These are phyloP conservation scores for Cyclotella choctawhatcheeana DNA, from an alignment of 108 stramenopile genomes.

Conservation along the genomic window DNA sequence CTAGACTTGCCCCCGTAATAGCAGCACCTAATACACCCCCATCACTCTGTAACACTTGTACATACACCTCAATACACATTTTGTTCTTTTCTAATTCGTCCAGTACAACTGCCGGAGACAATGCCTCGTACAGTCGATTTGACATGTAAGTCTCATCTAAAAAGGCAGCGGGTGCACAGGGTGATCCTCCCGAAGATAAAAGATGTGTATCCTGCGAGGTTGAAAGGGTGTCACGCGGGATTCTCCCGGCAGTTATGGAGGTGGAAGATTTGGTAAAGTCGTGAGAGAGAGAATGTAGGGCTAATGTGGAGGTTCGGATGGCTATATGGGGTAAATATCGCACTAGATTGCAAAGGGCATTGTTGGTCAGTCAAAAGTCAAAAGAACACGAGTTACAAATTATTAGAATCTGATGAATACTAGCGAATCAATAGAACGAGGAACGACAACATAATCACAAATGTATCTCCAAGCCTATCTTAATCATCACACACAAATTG, in stretches of 20 bases:
- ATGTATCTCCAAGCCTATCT: too few relatives aligned
- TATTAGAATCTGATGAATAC: too few relatives aligned
- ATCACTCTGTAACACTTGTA: conserved; percentile 84
- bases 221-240: conserved; percentile 44
- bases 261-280: conserved; percentile 30
- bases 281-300: conserved; percentile 31
- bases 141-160: conserved; percentile 68
- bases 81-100: conserved; percentile 43
- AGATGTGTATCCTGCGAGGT: conserved; percentile 40
- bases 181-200: conserved; percentile 34
- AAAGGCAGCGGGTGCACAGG: conserved; percentile 39
- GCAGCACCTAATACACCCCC: conserved; percentile 72
- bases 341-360: conserved; percentile 23
- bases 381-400: too few relatives aligned
- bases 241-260: conserved; percentile 18
- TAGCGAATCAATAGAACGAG: too few relatives aligned
- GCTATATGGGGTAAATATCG: conserved; percentile 71
- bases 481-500: too few relatives aligned
- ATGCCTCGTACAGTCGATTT: conserved; percentile 52
- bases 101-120: conserved; percentile 57
- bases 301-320: conserved; percentile 45
- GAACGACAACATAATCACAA: too few relatives aligned
- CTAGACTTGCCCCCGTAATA: conserved; percentile 71
- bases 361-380: neutral
- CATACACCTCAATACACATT: conserved; percentile 62